Conservation (phyloP, 148 eudicot genomes). For the Chenopodium quinoa region DNA sequence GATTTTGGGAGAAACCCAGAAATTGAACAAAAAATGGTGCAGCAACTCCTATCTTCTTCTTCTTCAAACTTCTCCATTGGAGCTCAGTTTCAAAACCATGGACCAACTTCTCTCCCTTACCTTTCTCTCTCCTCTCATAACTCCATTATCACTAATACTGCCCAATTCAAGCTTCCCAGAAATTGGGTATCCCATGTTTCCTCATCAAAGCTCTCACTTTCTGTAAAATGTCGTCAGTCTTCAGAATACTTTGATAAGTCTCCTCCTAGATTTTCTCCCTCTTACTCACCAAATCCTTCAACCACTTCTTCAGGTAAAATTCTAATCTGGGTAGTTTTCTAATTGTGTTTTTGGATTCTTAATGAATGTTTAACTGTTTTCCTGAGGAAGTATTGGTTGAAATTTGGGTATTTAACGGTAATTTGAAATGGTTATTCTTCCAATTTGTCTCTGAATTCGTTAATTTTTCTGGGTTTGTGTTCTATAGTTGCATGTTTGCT, state of each 20-base stretch:
- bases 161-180: neutral
- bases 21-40: conserved; percentile 22
- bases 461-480: neutral
- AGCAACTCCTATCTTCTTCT: conserved; percentile 25
- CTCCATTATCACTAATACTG: neutral
- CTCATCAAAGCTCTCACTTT: conserved; percentile 16
- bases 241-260: conserved; percentile 42
- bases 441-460: neutral
- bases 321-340: neutral
- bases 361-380: neutral
- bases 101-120: neutral
- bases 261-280: conserved; percentile 28
- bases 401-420: neutral
- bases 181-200: conserved; percentile 1
- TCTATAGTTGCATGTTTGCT: neutral
- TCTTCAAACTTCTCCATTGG: conserved; percentile 11
- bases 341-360: neutral
- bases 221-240: conserved; percentile 46
- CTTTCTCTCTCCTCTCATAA: conserved; percentile 18
- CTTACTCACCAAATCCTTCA: conserved; percentile 25
- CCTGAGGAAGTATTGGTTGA: neutral
- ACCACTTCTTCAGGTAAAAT: conserved; percentile 16
- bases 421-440: neutral
- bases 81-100: neutral
- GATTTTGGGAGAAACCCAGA: neutral